Evolutionary conservation across 179 eudicot species (phyloP), one percentile per base, ranked within the genome.

Genomic region (Spergularia azorica): DNA sequence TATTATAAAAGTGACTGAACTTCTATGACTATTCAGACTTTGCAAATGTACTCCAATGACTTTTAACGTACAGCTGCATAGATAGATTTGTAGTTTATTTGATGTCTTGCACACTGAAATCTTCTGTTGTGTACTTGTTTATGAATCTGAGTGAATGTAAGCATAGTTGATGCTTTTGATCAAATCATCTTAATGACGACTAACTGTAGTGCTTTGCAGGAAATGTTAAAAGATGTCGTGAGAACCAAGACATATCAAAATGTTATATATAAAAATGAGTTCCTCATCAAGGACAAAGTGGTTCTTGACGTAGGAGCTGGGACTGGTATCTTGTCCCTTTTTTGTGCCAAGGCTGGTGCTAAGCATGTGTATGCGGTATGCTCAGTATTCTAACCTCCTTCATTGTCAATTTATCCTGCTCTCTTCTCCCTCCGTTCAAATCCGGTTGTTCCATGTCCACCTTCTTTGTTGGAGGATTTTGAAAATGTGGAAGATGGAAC

Each of bases 271-370:
- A 89, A 88, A 73, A 95, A 95, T 68, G 75, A 76, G 13, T 93
- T 93, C 83, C 86, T 95, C 21, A 83, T 93, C 86, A 93, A 93
- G 85, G 98, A 90, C 79, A 95, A 95, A 85, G 71, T 95, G 63
- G 97, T 93, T 70, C 98, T 95, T 79, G 99, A 95, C 75, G 99
- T 95, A 63, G 99, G 99, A 74, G 99, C 99, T 71, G 99, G 99
- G 63, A 95, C 99, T 66, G 99, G 99, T 77, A 95, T 95, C 55
- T 79, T 95, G 70, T 95, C 99, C 54, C 98, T 95, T 52, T 95
- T 95, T 79, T 93, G 98, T 83, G 99, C 99, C 78, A 95, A 95
- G 87, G 96, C 90, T 21, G 99, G 99, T 69, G 99, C 99, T 54
- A 95, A 95, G 65, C 99, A 93, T 83, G 99, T 96, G 48, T 96